Evolutionary conservation across 2,329 filamentous ascomycete species (phyloP).

Genomic region (Knufia petricola): DNA sequence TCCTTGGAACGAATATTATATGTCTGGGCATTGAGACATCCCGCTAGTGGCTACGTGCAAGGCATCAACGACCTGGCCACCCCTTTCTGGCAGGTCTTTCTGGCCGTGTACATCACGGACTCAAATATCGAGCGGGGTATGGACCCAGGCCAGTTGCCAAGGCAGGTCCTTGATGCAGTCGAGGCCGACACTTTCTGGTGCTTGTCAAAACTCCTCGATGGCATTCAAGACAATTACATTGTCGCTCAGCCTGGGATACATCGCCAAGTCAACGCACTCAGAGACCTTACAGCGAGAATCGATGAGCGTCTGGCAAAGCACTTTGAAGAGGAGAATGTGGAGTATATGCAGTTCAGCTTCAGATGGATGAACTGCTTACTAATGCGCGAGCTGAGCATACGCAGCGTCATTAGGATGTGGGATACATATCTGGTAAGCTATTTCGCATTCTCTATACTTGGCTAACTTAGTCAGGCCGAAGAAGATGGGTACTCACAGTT

Average conservation of each 20-base stretch:
- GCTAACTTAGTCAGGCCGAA: conserved; percentile 59
- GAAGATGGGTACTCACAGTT: conserved; percentile 98
- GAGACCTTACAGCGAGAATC: conserved; percentile 84
- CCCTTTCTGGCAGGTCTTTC: conserved; percentile 95
- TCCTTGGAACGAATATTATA: conserved; percentile 92
- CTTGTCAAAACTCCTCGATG: conserved; percentile 91
- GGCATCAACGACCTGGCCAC: conserved; percentile 97
- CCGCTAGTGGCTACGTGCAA: conserved; percentile 94
- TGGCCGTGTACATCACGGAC: conserved; percentile 91
- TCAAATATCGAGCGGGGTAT: conserved; percentile 85
- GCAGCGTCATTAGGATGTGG: conserved; percentile 98
- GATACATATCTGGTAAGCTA: conserved; percentile 85
- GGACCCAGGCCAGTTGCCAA: conserved; percentile 90
- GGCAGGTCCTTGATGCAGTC: conserved; percentile 84
- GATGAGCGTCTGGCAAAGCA: conserved; percentile 77
- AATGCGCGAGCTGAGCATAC: conserved; percentile 94
- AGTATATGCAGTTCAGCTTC: conserved; percentile 99
- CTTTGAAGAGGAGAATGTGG: conserved; percentile 79
- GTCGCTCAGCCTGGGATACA: conserved; percentile 96
- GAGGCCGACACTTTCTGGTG: conserved; percentile 99
- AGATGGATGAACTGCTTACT: conserved; percentile 99
- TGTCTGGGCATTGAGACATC: conserved; percentile 94
- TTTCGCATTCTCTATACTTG: conserved; percentile 11
- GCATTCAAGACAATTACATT: conserved; percentile 98
- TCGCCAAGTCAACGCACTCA: conserved; percentile 76